Conservation (phyloP, 2,329 filamentous ascomycete genomes). For the Moelleriella libera region DNA sequence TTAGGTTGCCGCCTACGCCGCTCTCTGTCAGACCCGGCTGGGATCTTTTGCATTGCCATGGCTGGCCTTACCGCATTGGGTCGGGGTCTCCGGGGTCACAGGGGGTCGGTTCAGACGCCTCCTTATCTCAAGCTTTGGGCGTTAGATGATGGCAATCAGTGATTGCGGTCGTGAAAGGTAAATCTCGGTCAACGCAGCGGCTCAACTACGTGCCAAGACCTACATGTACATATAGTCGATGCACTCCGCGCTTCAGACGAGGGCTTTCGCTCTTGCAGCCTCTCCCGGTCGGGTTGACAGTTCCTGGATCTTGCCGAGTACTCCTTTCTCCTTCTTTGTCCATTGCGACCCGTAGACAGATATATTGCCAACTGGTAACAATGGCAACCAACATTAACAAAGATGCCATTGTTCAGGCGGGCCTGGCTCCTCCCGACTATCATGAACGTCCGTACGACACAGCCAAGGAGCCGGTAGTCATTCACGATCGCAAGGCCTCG, state of each 20-base stretch:
- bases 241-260: too few species aligned
- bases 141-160: background rate
- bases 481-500: constrained; percentile 6
- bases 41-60: constrained; percentile 4
- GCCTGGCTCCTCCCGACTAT: constrained; percentile 16
- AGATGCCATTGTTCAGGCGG: constrained; percentile 20
- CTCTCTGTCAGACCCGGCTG: background rate
- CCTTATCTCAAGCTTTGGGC: background rate
- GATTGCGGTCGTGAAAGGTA: background rate
- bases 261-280: too few species aligned
- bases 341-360: too few species aligned
- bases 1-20: background rate
- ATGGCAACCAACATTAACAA: constrained; percentile 19
- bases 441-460: constrained; percentile 12
- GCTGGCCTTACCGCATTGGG: constrained; percentile 1
- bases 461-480: constrained; percentile 15
- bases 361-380: constrained; percentile 12
- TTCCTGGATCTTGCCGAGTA: too few species aligned
- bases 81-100: constrained; percentile 1
- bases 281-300: too few species aligned
- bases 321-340: too few species aligned
- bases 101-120: background rate
- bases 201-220: too few species aligned
- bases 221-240: too few species aligned
- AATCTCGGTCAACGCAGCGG: too few species aligned